Base-by-base conservation (phyloP, 345 rosid genomes). In the Melastoma malabathricum region DNA sequence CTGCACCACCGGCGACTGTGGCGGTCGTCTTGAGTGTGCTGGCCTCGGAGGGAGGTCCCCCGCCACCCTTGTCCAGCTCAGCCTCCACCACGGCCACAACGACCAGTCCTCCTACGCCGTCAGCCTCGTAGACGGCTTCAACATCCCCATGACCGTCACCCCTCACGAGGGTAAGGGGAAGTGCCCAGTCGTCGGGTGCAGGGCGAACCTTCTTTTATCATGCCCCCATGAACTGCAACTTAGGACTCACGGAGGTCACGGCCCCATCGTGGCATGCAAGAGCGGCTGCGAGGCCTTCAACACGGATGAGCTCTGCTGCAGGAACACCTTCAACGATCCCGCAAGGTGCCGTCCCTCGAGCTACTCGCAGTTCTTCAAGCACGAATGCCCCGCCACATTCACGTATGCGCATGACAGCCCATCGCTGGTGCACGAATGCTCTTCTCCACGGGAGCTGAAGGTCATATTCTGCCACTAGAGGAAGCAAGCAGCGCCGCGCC, bases 171-270 rank as follows among this genome's bases (percentile, higher is more conserved):
- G 98, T 9, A 61, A 64, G 46, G 98, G 98, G 0, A 64, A 59
- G 1, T 86, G 96, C 56, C 98, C 98, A 0, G 98, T 90, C 3
- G 93, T 90, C 0, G 98, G 98, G 0, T 90, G 98, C 63, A 56
- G 72, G 31, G 92, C 72, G 2, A 34, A 90, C 12, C 73, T 90
- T 5, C 63, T 90, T 0, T 68, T 59, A n/a, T 67, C 85, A 3
- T 90, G 98, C 51, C 94, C 96, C 0, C 54, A 54, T 14, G 55
- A 62, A 59, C 73, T 90, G 47, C 81, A 86, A 75, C 10, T 72
- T 6, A 14, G 84, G 57, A 59, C 65, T 0, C 66, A 60, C 18
- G 55, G 49, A 0, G 66, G 74, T 20, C 68, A 68, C 19, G 98
- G 98, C 1, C 64, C 58, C 25, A 94, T 90, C 27, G 89, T 84